A percentile compares a stretch with the other conserved stretches of the same genome.
Evolutionary conservation across 257 asterid genomes (phyloP).

Genomic region (Salvia splendens): DNA sequence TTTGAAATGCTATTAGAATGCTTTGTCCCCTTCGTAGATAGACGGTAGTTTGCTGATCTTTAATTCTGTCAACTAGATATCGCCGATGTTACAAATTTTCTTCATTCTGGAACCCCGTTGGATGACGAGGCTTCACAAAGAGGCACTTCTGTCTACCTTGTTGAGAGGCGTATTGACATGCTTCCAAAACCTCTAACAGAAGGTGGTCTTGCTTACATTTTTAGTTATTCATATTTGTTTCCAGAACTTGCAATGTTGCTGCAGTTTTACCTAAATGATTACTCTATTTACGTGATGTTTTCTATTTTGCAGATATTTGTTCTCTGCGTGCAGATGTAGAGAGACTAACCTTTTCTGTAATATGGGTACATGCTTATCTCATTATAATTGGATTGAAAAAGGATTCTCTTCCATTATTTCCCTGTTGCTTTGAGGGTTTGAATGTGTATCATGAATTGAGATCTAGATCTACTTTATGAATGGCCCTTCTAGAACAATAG

Average conservation of each 20-base stretch:
- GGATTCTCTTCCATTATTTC: slow-evolving; percentile 14
- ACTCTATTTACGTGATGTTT: slow-evolving; percentile 22
- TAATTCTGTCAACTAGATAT: slow-evolving; percentile 65
- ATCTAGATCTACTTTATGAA: slow-evolving; percentile 5
- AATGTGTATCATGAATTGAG: slow-evolving; percentile 25
- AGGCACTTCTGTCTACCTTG: slow-evolving; percentile 99
- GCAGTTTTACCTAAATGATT: slow-evolving; percentile 11
- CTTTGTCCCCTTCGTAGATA: slow-evolving; percentile 22
- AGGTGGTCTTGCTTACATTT: slow-evolving; percentile 53
- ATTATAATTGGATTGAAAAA: slow-evolving; percentile 22
- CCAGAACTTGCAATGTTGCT: slow-evolving; percentile 22
- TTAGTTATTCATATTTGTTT: slow-evolving; percentile 23
- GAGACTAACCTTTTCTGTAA: slow-evolving; percentile 94
- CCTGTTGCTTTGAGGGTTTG: slow-evolving; percentile 11
- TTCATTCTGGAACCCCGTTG: slow-evolving; percentile 85
- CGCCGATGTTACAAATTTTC: slow-evolving; percentile 98
- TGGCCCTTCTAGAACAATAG: slow-evolving; percentile 15
- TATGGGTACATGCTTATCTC: slow-evolving; percentile 69
- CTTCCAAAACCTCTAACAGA: slow-evolving; percentile 98
- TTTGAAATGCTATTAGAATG: slow-evolving; percentile 3
- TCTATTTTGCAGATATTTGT: slow-evolving; percentile 73
- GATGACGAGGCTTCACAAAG: slow-evolving; percentile 98
- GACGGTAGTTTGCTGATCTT: slow-evolving; percentile 36
- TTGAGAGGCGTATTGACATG: slow-evolving; percentile 98
- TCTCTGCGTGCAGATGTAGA: slow-evolving; percentile 93